Percentiles rank a stretch among this genome's conserved stretches.
phyloP scores from a whole-genome alignment of 2,329 filamentous ascomycete genomes.

The Parastagonospora avenae region DNA sequence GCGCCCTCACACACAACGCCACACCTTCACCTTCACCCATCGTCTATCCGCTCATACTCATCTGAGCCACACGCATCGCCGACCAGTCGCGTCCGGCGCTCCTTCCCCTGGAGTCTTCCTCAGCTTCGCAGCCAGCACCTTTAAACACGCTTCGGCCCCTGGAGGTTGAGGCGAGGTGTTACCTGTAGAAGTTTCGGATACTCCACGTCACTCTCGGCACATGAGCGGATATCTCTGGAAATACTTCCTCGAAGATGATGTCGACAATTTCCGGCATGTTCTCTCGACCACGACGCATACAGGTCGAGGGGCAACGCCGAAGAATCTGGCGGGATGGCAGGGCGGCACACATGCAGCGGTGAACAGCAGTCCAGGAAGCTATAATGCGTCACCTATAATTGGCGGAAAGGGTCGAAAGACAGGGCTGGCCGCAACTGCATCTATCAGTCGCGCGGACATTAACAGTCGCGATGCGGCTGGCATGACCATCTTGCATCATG shows the following conservation, averaged over 20 bases:
- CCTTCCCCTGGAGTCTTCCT: slow-evolving; percentile 47
- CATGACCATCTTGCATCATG: slow-evolving; percentile 82
- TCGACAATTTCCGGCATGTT: slow-evolving; percentile 90
- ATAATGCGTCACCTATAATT: slow-evolving; percentile 53
- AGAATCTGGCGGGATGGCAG: slow-evolving; percentile 47
- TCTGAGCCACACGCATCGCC: slow-evolving; percentile 27
- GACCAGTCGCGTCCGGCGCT: slow-evolving; percentile 27
- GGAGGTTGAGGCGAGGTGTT: slow-evolving; percentile 90
- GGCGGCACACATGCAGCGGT: slow-evolving; percentile 38
- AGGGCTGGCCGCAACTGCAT: slow-evolving; percentile 32
- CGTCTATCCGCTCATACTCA: neutral
- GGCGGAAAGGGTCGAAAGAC: slow-evolving; percentile 42
- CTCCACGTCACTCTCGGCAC: slow-evolving; percentile 54
- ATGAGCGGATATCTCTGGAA: slow-evolving; percentile 99
- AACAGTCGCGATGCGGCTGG: slow-evolving; percentile 85
- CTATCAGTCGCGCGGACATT: slow-evolving; percentile 68
- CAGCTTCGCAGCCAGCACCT: slow-evolving; percentile 64
- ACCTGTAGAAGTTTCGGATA: slow-evolving; percentile 60
- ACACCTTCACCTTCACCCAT: neutral
- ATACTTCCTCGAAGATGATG: slow-evolving; percentile 95
- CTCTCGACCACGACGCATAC: slow-evolving; percentile 73
- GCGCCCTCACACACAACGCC: neutral
- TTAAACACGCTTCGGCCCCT: slow-evolving; percentile 90
- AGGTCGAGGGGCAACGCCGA: slow-evolving; percentile 61
- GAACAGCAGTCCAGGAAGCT: slow-evolving; percentile 54